phyloP scores from a whole-genome alignment of 2,329 filamentous ascomycete species.

The Aureobasidium sp. region DNA sequence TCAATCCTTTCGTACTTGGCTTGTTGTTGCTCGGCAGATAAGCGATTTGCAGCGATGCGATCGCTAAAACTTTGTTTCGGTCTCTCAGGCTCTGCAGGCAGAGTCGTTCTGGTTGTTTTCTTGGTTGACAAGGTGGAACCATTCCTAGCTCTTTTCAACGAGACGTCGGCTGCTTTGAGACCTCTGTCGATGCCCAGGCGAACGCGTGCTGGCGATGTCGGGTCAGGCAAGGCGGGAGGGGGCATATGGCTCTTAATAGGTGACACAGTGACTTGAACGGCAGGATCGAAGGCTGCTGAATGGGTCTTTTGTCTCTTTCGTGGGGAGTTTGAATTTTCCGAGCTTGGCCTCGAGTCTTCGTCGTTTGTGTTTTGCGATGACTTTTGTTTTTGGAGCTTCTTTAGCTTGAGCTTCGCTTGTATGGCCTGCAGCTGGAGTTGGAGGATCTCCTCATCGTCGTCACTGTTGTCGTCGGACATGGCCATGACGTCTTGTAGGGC shows the following conservation, averaged over 20 bases:
- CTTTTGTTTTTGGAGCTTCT: conserved; percentile 57
- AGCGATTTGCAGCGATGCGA: conserved; percentile 61
- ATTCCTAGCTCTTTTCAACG: conserved; percentile 59
- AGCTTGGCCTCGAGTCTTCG: not conserved
- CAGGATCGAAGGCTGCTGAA: conserved; percentile 14
- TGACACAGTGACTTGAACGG: conserved; percentile 70
- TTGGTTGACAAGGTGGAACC: conserved; percentile 20
- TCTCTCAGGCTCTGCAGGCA: conserved; percentile 11
- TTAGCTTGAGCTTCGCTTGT: conserved; percentile 77
- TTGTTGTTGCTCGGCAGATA: conserved; percentile 33
- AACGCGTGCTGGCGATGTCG: conserved; percentile 68
- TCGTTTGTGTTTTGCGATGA: conserved; percentile 12
- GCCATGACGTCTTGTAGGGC: conserved; percentile 19
- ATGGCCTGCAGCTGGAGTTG: conserved; percentile 82
- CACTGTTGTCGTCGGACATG: conserved; percentile 18
- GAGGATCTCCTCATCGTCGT: conserved; percentile 78
- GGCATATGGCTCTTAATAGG: conserved; percentile 45
- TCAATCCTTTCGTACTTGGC: conserved; percentile 37
- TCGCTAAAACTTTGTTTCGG: conserved; percentile 67
- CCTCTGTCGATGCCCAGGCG: conserved; percentile 89
- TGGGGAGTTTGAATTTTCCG: conserved; percentile 14
- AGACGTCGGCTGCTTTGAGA: conserved; percentile 69
- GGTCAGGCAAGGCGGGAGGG: conserved; percentile 21
- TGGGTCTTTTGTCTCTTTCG: conserved; percentile 13
- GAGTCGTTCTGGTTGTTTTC: not conserved